A percentile compares a stretch with the other conserved stretches of the same genome.
phyloP scores from a whole-genome alignment of 768 basidiomycete genomes.

The Boletus tylopilopsis region DNA sequence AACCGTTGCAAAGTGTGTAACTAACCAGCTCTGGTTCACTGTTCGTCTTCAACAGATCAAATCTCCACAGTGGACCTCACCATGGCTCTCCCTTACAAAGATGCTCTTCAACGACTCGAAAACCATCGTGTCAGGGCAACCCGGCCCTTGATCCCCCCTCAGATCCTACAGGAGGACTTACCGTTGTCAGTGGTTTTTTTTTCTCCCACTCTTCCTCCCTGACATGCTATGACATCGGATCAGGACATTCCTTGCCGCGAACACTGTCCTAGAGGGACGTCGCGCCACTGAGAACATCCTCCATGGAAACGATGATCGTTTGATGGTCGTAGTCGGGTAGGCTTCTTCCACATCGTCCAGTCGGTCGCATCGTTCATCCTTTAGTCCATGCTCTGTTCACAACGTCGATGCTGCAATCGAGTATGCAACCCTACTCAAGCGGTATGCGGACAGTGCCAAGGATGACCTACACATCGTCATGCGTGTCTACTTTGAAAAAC shows the following conservation, averaged over 20 bases:
- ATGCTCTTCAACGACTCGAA: slow-evolving; percentile 77
- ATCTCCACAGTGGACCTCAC: slow-evolving; percentile 38
- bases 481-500: slow-evolving; percentile 99
- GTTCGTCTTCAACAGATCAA: slow-evolving; percentile 19
- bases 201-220: not conserved
- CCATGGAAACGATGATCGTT: slow-evolving; percentile 75
- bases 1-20: slow-evolving; percentile 28
- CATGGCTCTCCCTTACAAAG: slow-evolving; percentile 74
- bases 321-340: slow-evolving; percentile 89
- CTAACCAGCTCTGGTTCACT: not conserved
- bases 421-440: slow-evolving; percentile 76
- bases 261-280: slow-evolving; percentile 88
- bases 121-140: slow-evolving; percentile 85
- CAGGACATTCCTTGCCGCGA: slow-evolving; percentile 75
- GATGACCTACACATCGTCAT: slow-evolving; percentile 93
- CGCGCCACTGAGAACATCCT: slow-evolving; percentile 74
- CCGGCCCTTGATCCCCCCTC: slow-evolving; percentile 88
- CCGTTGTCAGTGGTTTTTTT: slow-evolving; percentile 53
- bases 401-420: slow-evolving; percentile 81
- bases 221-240: slow-evolving; percentile 3
- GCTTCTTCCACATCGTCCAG: slow-evolving; percentile 15
- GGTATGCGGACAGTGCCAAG: slow-evolving; percentile 74
- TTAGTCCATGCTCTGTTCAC: slow-evolving; percentile 92
- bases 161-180: slow-evolving; percentile 92
- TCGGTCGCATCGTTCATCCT: slow-evolving; percentile 4